phyloP scores from a whole-genome alignment of 371 early-diverging fungal species.

The Coemansia sp. region DNA sequence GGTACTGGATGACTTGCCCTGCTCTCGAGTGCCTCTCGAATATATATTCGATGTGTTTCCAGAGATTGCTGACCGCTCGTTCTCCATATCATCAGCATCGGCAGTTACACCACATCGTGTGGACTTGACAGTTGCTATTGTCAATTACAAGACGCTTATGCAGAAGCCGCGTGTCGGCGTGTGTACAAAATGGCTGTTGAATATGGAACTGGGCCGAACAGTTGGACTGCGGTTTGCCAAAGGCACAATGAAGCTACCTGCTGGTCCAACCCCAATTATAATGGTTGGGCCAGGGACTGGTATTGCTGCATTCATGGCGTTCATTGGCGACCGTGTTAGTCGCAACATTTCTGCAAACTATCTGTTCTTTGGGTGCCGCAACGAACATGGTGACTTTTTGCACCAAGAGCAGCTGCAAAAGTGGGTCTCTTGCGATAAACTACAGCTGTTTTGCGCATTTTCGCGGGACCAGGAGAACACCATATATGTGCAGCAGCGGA shows the following conservation, averaged over 20 bases:
- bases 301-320: slow-evolving; percentile 90
- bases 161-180: slow-evolving; percentile 72
- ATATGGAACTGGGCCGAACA: slow-evolving; percentile 43
- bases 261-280: slow-evolving; percentile 53
- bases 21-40: slow-evolving; percentile 64
- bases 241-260: slow-evolving; percentile 73
- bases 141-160: slow-evolving; percentile 78
- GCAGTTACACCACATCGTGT: slow-evolving; percentile 52
- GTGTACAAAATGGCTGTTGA: slow-evolving; percentile 76
- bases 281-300: slow-evolving; percentile 94
- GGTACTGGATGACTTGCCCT: slow-evolving; percentile 80
- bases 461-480: slow-evolving; percentile 72
- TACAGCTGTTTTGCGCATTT: slow-evolving; percentile 69
- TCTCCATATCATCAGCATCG: slow-evolving; percentile 76
- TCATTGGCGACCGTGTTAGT: slow-evolving; percentile 67
- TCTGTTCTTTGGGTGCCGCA: slow-evolving; percentile 84
- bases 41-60: slow-evolving; percentile 86
- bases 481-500: slow-evolving; percentile 69
- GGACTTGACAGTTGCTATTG: slow-evolving; percentile 81
- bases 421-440: slow-evolving; percentile 54
- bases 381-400: slow-evolving; percentile 66
- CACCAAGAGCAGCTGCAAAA: slow-evolving; percentile 65
- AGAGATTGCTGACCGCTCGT: slow-evolving; percentile 71
- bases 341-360: slow-evolving; percentile 3
- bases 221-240: slow-evolving; percentile 61